Base-by-base conservation (phyloP, 495 filamentous ascomycete species). In the Barbatosphaeria neglecta region DNA sequence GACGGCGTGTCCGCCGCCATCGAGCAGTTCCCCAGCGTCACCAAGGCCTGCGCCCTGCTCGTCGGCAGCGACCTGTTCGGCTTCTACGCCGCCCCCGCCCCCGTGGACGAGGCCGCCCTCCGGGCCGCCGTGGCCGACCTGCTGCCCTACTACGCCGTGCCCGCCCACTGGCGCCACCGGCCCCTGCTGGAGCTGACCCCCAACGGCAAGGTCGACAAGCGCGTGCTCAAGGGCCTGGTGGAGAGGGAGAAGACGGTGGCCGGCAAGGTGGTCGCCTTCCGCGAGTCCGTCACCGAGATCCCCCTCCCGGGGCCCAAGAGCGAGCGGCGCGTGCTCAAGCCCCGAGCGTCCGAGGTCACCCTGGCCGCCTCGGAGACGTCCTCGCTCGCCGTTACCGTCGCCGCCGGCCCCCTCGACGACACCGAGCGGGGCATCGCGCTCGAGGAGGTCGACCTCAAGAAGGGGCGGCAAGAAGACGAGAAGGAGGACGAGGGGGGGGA, bases 171-270 rank as follows among this genome's bases (percentile, higher is more conserved):
- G 52, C 39, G 53, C 33, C 50, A 60, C 39, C 43, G 60, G 17
- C 9, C 50, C 1, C 42, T 38, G 9, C 50, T 68, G 11, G 59
- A 59, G 6, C 51, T 65, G 3, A 68, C 65, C 1, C 23, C 46
- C 11, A 68, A 68, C 43, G 64, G 65, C 6, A 67, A 68, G 45
- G 50, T 65, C n/a, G 62, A 68, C 52, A 68, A 66, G 45, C 47
- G 51, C 3, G 44, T 51, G 15, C 44, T 66, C 0, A 46, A 45
- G 4, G 35, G 45, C 15, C 33, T 62, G 45, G 53, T 50, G 5
- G 48, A 41, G 40, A 20, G 45, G 9, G 44, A 49, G 18, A n/a
- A n/a, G n/a, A n/a, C n/a, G n/a, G n/a, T n/a, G n/a, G n/a, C n/a
- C n/a, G n/a, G n/a, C n/a, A n/a, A n/a, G n/a, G n/a, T n/a, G n/a